Conservation (phyloP, 139 green algal species). For the Chlamydomonas applanata region DNA sequence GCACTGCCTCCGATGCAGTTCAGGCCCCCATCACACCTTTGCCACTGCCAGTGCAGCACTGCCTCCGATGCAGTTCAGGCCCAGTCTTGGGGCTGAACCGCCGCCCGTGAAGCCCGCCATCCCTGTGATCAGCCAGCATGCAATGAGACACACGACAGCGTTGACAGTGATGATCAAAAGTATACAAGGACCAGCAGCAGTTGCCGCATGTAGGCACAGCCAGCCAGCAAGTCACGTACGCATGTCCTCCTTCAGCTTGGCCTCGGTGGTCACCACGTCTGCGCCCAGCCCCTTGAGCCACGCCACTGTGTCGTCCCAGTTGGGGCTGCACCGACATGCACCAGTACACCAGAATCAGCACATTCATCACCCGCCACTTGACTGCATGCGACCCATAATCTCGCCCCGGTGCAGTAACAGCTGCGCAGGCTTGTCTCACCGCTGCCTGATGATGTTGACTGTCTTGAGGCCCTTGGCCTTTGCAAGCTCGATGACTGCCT, state of each 20-base stretch:
- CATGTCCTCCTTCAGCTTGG: conserved; percentile 42
- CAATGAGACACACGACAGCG: no score
- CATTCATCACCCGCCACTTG: no score
- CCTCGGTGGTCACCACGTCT: conserved; percentile 66
- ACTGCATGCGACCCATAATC: neutral
- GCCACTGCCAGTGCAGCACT: conserved; percentile 44
- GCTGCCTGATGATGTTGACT: conserved; percentile 84
- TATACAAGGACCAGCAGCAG: neutral
- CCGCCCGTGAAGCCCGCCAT: no score
- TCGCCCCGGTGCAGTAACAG: neutral
- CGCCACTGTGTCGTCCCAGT: conserved; percentile 47
- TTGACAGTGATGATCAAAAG: neutral
- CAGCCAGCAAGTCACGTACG: conserved; percentile 24
- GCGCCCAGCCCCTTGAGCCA: conserved; percentile 62
- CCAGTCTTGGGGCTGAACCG: no score
- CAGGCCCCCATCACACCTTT: conserved; percentile 66
- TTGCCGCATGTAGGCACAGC: no score
- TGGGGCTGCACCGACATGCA: conserved; percentile 35
- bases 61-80: conserved; percentile 80
- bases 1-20: conserved; percentile 76
- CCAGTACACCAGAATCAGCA: no score
- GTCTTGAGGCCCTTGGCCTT: conserved; percentile 67
- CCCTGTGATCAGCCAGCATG: no score
- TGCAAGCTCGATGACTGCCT: conserved; percentile 85
- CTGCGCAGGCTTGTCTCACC: conserved; percentile 21